Conservation (phyloP, 1,284 basidiomycete genomes). For the Chondrostereum purpureum region DNA sequence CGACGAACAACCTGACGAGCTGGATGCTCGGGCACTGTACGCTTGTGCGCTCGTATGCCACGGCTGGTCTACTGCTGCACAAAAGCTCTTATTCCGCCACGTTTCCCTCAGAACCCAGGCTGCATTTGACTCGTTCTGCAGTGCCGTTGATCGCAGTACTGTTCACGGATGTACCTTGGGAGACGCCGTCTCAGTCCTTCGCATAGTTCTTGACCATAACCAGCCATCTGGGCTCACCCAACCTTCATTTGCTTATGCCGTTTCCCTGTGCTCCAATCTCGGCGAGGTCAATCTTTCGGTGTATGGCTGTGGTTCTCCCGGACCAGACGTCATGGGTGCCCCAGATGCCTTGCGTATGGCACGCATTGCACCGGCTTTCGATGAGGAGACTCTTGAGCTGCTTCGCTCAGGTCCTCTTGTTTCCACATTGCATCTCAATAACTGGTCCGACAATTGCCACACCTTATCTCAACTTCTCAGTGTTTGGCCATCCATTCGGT, state of each 20-base stretch:
- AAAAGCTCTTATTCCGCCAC: conserved; percentile 55
- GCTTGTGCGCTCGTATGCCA: conserved; percentile 56
- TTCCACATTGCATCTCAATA: conserved; percentile 51
- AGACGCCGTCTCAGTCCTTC: conserved; percentile 45
- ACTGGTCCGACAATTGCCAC: conserved; percentile 60
- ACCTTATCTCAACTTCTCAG: conserved; percentile 56
- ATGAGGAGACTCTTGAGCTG: conserved; percentile 42
- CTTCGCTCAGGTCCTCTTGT: conserved; percentile 51
- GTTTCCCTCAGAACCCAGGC: conserved; percentile 46
- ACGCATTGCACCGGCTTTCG: conserved; percentile 47
- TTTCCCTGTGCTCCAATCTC: conserved; percentile 53
- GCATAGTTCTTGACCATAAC: conserved; percentile 55
- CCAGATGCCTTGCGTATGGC: conserved; percentile 42
- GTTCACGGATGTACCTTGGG: conserved; percentile 42
- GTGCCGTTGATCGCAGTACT: conserved; percentile 40
- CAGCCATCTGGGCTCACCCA: conserved; percentile 53
- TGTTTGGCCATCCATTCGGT: conserved; percentile 49
- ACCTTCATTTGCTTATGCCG: conserved; percentile 48
- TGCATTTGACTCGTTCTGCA: conserved; percentile 47
- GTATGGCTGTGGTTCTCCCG: conserved; percentile 48
- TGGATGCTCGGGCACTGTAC: conserved; percentile 35
- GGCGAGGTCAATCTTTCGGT: conserved; percentile 47
- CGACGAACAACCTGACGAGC: conserved; percentile 29
- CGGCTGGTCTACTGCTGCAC: conserved; percentile 54
- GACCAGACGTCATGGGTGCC: conserved; percentile 38